These are phyloP conservation scores for Setomelanomma holmii DNA, from an alignment of 2,329 filamentous ascomycete species.

Conservation along the genomic window DNA sequence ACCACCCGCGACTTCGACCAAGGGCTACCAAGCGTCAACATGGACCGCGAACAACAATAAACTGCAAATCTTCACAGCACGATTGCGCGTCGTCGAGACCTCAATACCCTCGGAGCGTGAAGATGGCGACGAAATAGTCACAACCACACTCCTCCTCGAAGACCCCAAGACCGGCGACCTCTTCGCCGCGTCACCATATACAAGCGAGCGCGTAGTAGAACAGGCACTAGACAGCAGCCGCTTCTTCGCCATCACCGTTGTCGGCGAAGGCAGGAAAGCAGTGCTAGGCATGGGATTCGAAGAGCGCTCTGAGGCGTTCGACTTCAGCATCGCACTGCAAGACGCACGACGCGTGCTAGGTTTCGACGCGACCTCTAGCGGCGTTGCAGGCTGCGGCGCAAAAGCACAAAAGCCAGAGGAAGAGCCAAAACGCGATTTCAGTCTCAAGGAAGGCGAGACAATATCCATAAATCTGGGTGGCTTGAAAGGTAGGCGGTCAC, in stretches of 20 bases:
- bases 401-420: conserved; percentile 51
- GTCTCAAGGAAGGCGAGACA: conserved; percentile 87
- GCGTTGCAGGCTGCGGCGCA: conserved; percentile 17
- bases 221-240: conserved; percentile 79
- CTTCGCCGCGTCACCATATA: conserved; percentile 86
- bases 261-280: conserved; percentile 78
- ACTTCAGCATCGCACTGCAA: conserved; percentile 81
- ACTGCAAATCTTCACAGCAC: conserved; percentile 84
- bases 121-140: conserved; percentile 63
- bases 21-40: conserved; percentile 76
- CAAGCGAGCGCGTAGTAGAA: conserved; percentile 69
- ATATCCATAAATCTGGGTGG: conserved; percentile 81
- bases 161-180: conserved; percentile 75
- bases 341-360: conserved; percentile 76
- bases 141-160: conserved; percentile 79
- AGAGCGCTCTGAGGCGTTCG: conserved; percentile 84
- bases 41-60: conserved; percentile 75
- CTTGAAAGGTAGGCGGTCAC: conserved; percentile 55
- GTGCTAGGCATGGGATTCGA: conserved; percentile 86
- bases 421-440: conserved; percentile 74
- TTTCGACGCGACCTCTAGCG: conserved; percentile 55
- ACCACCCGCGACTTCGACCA: conserved; percentile 77
- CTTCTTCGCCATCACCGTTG: conserved; percentile 84
- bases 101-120: conserved; percentile 57
- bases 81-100: conserved; percentile 80